A percentile compares a stretch with the other conserved stretches of the same genome.
These are phyloP conservation scores for Dipteronia dyeriana DNA, from an alignment of 345 rosid species.

Conservation along the genomic window DNA sequence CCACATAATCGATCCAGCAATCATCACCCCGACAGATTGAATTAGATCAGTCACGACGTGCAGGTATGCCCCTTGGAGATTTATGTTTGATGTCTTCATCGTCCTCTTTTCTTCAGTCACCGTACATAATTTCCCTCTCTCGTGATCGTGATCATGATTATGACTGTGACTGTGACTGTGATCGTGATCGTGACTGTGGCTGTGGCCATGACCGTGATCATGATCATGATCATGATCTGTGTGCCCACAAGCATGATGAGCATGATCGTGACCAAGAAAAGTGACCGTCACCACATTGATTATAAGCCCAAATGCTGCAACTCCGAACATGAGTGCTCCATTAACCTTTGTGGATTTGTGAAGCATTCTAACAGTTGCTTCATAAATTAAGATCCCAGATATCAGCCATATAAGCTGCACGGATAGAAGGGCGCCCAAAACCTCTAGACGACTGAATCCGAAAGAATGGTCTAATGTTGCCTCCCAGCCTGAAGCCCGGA, in stretches of 20 bases:
- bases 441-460: conserved; percentile 73
- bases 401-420: conserved; percentile 83
- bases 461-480: conserved; percentile 64
- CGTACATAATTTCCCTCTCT: conserved; percentile 23
- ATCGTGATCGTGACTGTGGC: conserved; percentile 30
- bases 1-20: conserved; percentile 75
- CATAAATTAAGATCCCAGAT: conserved; percentile 59
- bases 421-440: conserved; percentile 77
- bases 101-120: conserved; percentile 37
- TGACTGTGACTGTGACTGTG: conserved; percentile 32
- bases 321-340: conserved; percentile 71
- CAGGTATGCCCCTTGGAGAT: conserved; percentile 83
- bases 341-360: conserved; percentile 46
- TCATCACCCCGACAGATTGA: conserved; percentile 81
- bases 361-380: conserved; percentile 65
- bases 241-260: conserved; percentile 34
- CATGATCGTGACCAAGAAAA: conserved; percentile 79
- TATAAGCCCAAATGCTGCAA: conserved; percentile 73
- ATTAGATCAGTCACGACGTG: conserved; percentile 74
- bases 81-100: conserved; percentile 51
- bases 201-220: conserved; percentile 8
- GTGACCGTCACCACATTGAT: conserved; percentile 64
- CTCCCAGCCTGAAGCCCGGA: conserved; percentile 86
- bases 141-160: neutral
- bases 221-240: conserved; percentile 25